phyloP scores from a whole-genome alignment of 768 basidiomycete genomes.

The Hypsizygus marmoreus region DNA sequence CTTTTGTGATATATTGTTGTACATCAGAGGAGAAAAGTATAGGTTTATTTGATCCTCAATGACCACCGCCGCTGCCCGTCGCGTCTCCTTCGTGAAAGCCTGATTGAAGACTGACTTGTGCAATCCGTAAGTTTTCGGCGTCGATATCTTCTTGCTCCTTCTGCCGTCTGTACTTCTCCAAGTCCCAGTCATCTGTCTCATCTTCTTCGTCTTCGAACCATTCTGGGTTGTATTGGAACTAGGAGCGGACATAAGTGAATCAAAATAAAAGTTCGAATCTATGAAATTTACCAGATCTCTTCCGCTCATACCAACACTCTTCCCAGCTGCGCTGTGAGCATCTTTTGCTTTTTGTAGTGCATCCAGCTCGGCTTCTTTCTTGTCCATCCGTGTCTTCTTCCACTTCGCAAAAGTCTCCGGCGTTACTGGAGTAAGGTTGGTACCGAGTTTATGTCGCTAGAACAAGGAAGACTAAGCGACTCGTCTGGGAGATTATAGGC shows the following conservation, averaged over 20 bases:
- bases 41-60: slow-evolving; percentile 8
- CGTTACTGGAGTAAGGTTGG: slow-evolving; percentile 91
- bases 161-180: slow-evolving; percentile 59
- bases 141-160: slow-evolving; percentile 61
- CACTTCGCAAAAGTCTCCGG: slow-evolving; percentile 88
- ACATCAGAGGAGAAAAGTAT: slow-evolving; percentile 6
- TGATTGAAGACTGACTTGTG: slow-evolving; percentile 40
- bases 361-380: slow-evolving; percentile 90
- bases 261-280: slow-evolving; percentile 6
- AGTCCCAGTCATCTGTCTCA: slow-evolving; percentile 59
- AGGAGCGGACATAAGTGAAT: slow-evolving; percentile 11
- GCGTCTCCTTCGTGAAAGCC: slow-evolving; percentile 28
- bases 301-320: slow-evolving; percentile 92
- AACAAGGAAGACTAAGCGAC: too few relatives aligned
- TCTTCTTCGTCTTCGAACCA: slow-evolving; percentile 84
- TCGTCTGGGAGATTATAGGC: too few relatives aligned
- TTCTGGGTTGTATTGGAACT: slow-evolving; percentile 96
- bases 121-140: slow-evolving; percentile 55
- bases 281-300: slow-evolving; percentile 76
- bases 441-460: slow-evolving; percentile 91
- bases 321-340: slow-evolving; percentile 79
- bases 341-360: slow-evolving; percentile 83
- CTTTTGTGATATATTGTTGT: slow-evolving; percentile 15
- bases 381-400: slow-evolving; percentile 95
- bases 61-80: slow-evolving; percentile 31